Evolutionary conservation across 164 flowering plant species (phyloP).

Genomic region (Vitis riparia): DNA sequence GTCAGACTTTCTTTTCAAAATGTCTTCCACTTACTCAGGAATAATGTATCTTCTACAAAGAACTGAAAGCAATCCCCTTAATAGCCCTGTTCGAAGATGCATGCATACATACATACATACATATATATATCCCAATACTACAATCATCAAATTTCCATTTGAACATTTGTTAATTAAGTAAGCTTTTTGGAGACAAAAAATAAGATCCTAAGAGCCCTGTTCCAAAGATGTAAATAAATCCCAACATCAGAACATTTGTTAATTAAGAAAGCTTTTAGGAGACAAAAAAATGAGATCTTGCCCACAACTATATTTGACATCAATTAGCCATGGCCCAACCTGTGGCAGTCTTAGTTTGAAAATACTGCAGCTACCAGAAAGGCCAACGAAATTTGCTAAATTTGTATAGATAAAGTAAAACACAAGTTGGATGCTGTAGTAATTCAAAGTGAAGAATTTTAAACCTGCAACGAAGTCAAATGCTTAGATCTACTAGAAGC

Average conservation of each 20-base stretch:
- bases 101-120: no score
- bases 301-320: background rate
- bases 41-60: no score
- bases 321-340: constrained; percentile 31
- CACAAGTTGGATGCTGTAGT: constrained; percentile 79
- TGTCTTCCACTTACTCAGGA: constrained; percentile 47
- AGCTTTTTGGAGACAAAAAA: no score
- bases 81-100: no score
- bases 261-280: no score
- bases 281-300: background rate
- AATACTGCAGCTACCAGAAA: constrained; percentile 53
- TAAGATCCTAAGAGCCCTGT: no score
- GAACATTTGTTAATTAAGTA: no score
- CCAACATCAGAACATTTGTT: no score
- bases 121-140: no score
- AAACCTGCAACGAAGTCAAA: constrained; percentile 57
- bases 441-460: constrained; percentile 72
- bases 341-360: constrained; percentile 48
- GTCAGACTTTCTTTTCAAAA: background rate
- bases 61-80: no score
- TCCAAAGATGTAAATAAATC: no score
- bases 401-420: constrained; percentile 59
- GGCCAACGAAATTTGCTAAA: constrained; percentile 56
- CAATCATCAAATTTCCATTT: no score
- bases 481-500: constrained; percentile 4